Evolutionary conservation across 768 basidiomycete species (phyloP), one percentile per base, ranked within the genome.

Genomic region (Boletus patriciae): DNA sequence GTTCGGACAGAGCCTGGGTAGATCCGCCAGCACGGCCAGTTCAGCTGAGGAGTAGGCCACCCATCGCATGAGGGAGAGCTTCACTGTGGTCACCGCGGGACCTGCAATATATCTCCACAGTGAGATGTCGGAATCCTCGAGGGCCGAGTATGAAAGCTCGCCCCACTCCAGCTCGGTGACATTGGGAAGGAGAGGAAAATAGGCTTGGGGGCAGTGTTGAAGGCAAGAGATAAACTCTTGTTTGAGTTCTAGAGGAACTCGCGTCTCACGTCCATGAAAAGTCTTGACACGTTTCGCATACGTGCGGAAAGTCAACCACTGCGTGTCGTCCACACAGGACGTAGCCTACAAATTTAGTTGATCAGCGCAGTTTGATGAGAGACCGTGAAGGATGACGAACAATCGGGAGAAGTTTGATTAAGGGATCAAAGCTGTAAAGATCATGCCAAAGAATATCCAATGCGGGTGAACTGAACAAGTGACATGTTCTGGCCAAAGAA

Each of bases 281-380:
- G 43, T 33, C 46, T 51, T 69, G 38, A 69, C 64, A 36, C 65
- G 62, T 19, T 43, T 59, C 11, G 69, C 64, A 36, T 71, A 71
- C 42, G 55, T 54, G 46, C 34, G 43, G 42, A 70, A 69, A 7
- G 37, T 57, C 13, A 13, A 16, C 67, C 62, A 70, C 23, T 50
- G 47, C 10, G 40, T 31, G 37, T 67, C 58, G n/a, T 65, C 52
- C 18, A 19, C 46, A 19, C 16, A 11, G 29, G 49, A 36, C 1
- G 36, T 18, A 1, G 8, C 46, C 62, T 64, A 18, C n/a, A 19
- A n/a, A 38, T 9, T 8, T 18, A 21, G 16, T 29, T 7, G 11
- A 34, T 62, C 9, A 52, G 12, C 18, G 25, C 33, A 15, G 1
- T 2, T 19, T 11, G 3, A 6, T 18, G 36, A 43, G 31, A 50